A percentile compares a stretch with the other conserved stretches of the same genome.
Conservation (phyloP, 2,329 filamentous ascomycete genomes). For the Apiospora saccharicola region DNA sequence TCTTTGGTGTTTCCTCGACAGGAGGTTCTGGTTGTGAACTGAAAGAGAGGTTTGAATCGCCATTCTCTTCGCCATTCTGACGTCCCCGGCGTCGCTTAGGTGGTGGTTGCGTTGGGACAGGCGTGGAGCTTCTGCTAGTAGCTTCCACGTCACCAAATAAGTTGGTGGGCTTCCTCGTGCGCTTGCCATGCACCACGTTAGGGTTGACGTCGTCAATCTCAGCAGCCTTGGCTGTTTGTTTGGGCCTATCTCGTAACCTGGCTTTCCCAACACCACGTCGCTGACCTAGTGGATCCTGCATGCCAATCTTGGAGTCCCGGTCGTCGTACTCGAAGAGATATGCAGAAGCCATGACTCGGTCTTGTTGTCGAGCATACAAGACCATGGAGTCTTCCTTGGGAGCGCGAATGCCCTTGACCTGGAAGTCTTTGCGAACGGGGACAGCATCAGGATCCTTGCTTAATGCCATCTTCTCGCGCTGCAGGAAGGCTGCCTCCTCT, state of each 20-base stretch:
- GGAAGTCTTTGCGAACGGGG: conserved; percentile 58
- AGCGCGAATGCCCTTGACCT: conserved; percentile 61
- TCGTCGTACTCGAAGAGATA: conserved; percentile 70
- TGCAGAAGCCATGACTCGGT: conserved; percentile 64
- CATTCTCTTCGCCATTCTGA: conserved; percentile 23
- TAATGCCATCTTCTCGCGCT: conserved; percentile 53
- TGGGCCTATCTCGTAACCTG: conserved; percentile 63
- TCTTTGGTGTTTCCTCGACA: conserved; percentile 38
- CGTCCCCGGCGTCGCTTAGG: conserved; percentile 39
- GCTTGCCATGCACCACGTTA: conserved; percentile 57
- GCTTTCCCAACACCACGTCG: conserved; percentile 62
- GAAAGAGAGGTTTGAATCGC: conserved; percentile 20
- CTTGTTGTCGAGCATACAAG: conserved; percentile 56
- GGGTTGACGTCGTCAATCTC: conserved; percentile 54
- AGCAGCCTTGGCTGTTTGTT: conserved; percentile 65
- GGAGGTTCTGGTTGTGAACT: conserved; percentile 28
- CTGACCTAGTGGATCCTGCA: conserved; percentile 65
- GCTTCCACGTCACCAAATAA: conserved; percentile 59
- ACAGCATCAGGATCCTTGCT: conserved; percentile 53
- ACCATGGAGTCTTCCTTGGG: conserved; percentile 51
- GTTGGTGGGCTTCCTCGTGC: conserved; percentile 59
- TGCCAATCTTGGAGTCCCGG: conserved; percentile 63
- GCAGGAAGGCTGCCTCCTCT: conserved; percentile 48
- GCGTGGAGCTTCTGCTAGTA: conserved; percentile 60
- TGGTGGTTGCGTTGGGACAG: conserved; percentile 42